A percentile compares a stretch with the other conserved stretches of the same genome.
Conservation (phyloP, 2,329 filamentous ascomycete genomes). For the Colletotrichum trifolii region DNA sequence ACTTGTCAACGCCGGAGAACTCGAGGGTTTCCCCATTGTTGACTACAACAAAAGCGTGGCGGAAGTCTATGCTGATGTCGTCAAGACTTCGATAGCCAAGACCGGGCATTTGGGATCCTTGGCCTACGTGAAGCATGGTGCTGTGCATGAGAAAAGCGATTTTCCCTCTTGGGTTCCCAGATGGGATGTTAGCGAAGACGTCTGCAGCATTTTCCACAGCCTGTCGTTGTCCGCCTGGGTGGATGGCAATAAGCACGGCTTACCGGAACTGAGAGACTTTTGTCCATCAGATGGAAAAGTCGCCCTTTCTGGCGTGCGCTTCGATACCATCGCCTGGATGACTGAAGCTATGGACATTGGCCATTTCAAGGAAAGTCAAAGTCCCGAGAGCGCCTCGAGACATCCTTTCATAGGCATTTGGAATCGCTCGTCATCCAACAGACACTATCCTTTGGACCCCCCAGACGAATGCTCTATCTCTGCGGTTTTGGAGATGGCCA, state of each 20-base stretch:
- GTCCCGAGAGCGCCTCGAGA: neutral
- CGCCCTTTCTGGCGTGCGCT: constrained; percentile 11
- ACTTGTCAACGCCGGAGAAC: neutral
- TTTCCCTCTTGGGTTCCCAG: constrained; percentile 15
- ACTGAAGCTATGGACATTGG: constrained; percentile 1
- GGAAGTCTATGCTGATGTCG: constrained; percentile 6
- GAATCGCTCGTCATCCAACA: constrained; percentile 7
- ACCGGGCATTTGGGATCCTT: neutral
- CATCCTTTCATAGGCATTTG: constrained; percentile 17
- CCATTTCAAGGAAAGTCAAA: constrained; percentile 13
- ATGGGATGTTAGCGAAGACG: constrained; percentile 11
- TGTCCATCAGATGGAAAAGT: constrained; percentile 6
- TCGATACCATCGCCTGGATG: constrained; percentile 14
- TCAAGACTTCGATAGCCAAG: neutral
- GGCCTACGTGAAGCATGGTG: constrained; percentile 1
- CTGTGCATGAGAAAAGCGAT: neutral
- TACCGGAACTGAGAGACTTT: neutral
- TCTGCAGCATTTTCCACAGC: neutral
- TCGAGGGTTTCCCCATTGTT: neutral
- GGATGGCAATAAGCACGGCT: constrained; percentile 9
- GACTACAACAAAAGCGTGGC: constrained; percentile 11
- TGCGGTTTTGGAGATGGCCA: constrained; percentile 4
- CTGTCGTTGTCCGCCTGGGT: neutral
- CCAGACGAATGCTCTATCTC: neutral
- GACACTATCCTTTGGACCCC: neutral